Percentiles rank a stretch among this genome's conserved stretches.
Conservation (phyloP, 495 filamentous ascomycete genomes). For the Tuber magnatum region DNA sequence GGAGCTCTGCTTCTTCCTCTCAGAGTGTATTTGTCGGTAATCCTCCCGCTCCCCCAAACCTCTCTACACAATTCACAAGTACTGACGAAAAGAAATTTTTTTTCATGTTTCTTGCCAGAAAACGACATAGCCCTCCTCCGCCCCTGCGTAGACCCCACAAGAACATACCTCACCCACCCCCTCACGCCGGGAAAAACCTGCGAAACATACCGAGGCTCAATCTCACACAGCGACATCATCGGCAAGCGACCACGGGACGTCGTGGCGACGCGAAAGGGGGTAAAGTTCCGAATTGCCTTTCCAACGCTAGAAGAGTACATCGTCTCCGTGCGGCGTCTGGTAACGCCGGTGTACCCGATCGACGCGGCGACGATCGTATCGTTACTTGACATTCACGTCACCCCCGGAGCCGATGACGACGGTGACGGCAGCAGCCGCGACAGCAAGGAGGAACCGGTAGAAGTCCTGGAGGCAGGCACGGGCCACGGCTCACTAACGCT, state of each 20-base stretch:
- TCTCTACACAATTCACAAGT: not conserved
- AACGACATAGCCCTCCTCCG: constrained; percentile 55
- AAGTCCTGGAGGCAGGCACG: constrained; percentile 75
- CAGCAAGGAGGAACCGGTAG: constrained; percentile 43
- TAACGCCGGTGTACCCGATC: constrained; percentile 68
- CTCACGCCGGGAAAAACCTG: constrained; percentile 47
- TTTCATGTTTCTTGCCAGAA: constrained; percentile 45
- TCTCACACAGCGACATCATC: constrained; percentile 58
- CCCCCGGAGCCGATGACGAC: constrained; percentile 30
- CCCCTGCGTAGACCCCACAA: constrained; percentile 41
- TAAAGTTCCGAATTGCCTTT: constrained; percentile 50
- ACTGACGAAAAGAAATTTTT: not conserved
- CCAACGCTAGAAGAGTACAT: constrained; percentile 69
- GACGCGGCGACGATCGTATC: constrained; percentile 67
- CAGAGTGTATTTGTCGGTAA: constrained; percentile 26
- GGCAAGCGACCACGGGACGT: constrained; percentile 53
- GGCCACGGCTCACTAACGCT: constrained; percentile 71
- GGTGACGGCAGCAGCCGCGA: constrained; percentile 7
- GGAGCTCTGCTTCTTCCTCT: constrained; percentile 26
- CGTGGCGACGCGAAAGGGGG: constrained; percentile 50
- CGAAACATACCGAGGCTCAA: constrained; percentile 47
- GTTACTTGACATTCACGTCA: constrained; percentile 63
- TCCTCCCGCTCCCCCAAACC: not conserved
- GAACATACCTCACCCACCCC: constrained; percentile 49
- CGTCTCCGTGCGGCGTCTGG: constrained; percentile 53